Percentiles rank a stretch among this genome's conserved stretches.
Conservation (phyloP, 2,329 filamentous ascomycete genomes). For the Alternaria ethzedia region DNA sequence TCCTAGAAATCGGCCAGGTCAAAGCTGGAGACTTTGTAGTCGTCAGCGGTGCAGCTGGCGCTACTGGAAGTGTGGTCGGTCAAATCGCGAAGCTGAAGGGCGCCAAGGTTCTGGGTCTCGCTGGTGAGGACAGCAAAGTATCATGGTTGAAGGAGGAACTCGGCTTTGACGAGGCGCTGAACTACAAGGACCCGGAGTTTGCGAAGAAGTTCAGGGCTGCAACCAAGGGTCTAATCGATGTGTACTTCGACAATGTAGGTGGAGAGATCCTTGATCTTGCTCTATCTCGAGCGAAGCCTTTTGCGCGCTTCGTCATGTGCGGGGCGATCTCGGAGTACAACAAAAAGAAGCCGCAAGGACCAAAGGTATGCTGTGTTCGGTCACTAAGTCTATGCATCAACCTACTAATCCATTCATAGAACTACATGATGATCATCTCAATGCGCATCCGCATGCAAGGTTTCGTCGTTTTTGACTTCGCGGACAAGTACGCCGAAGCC, state of each 20-base stretch:
- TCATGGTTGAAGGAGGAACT: slow-evolving; percentile 61
- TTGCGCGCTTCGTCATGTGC: slow-evolving; percentile 53
- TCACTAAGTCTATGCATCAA: too few species aligned
- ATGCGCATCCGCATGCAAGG: slow-evolving; percentile 56
- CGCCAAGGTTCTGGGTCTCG: slow-evolving; percentile 59
- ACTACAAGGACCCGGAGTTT: slow-evolving; percentile 62
- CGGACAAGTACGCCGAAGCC: slow-evolving; percentile 63
- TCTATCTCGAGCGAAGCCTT: slow-evolving; percentile 50
- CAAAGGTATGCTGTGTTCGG: slow-evolving; percentile 42
- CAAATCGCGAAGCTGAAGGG: slow-evolving; percentile 79
- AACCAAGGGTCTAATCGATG: slow-evolving; percentile 58
- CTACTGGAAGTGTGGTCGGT: slow-evolving; percentile 76
- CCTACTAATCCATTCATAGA: slow-evolving; percentile 19
- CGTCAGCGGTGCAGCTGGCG: slow-evolving; percentile 78
- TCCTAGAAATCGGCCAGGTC: slow-evolving; percentile 71
- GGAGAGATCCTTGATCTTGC: slow-evolving; percentile 57
- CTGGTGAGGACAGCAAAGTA: slow-evolving; percentile 61
- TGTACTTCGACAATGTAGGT: slow-evolving; percentile 61
- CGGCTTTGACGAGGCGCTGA: slow-evolving; percentile 61
- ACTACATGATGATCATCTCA: slow-evolving; percentile 53
- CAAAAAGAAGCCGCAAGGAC: slow-evolving; percentile 56
- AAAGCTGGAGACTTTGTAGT: slow-evolving; percentile 76
- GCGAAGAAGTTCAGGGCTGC: slow-evolving; percentile 55
- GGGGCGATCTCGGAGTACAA: slow-evolving; percentile 56
- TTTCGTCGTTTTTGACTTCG: slow-evolving; percentile 76